Evolutionary conservation across 768 basidiomycete species (phyloP), one percentile per base, ranked within the genome.

Genomic region (Termitomyces sp.): DNA sequence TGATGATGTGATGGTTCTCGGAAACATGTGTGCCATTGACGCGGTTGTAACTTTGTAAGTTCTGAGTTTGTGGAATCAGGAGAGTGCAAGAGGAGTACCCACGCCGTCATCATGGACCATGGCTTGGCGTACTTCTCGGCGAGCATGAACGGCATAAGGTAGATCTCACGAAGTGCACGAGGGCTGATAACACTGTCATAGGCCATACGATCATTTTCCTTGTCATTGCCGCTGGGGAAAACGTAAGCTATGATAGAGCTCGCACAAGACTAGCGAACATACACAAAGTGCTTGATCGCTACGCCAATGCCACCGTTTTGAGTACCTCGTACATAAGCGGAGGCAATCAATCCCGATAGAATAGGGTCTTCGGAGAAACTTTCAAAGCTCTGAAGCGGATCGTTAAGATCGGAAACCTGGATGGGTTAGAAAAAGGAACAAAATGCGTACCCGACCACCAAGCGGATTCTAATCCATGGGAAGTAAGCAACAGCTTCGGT

Each of bases 271-370:
- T 59, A 14, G 16, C 11, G 29, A 19, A 63, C 76, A n/a, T 69
- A 86, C 86, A 86, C 84, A 60, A 89, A 92, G 66, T 93, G 92
- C 67, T 93, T 93, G 75, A 92, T 87, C 3, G 87, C 79, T 5
- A 83, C 79, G 19, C 86, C 88, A 44, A 94, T 83, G 1, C 90
- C 90, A n/a, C 82, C 81, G 19, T 69, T 81, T 69, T 94, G 92
- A 3, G 91, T 78, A 7, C 90, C 90, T 50, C 82, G 84, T n/a
- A 90, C 78, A 62, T 90, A 92, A 16, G 86, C 79, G 0, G 87
- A 80, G 2, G 88, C 82, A 17, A 89, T 78, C 60, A 80, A 74
- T 8, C 90, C 91, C 6, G 87, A 88, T 5, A 92, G 77, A 58
- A 80, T 71, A 0, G 90, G 90, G 60, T 92, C 90, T 64, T 92